Base-by-base conservation (phyloP, 495 filamentous ascomycete species). In the Hypoxylon trugodes region DNA sequence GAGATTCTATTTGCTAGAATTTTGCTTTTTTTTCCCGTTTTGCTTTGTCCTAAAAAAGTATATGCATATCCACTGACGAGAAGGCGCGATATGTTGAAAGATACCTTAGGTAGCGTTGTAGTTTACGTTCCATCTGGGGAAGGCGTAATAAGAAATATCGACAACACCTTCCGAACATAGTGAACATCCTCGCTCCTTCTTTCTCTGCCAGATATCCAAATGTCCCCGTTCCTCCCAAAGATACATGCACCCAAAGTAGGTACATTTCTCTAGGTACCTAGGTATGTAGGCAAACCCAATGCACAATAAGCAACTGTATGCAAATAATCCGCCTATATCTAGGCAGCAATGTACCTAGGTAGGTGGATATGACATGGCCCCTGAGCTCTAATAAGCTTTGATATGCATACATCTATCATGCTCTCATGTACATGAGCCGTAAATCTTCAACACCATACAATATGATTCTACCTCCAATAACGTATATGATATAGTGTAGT, bases 101-200 rank as follows among this genome's bases (percentile, higher is more conserved):
- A 56, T 40, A 51, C 41, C 47, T 43, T 13, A 54, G 33, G n/a
- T 43, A 66, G 43, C 35, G 64, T 67, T 42, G 64, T 58, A 61
- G 46, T 61, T 46, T 36, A 48, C 25, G 21, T 59, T 56, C 64
- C 59, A 43, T 61, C 64, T 48, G 33, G 45, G 58, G 64, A 58
- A 67, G 64, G 59, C 51, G 57, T 61, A 45, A 46, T 2, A 30
- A 42, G 10, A 35, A 61, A 38, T 24, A 47, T 21, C 51, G 58
- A 58, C 49, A 57, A 18, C 64, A 67, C 64, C 64, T 67, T 61
- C 64, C 64, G 40, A 67, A 62, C 57, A 36, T 53, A 67, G 64
- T 52, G 45, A 35, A 58, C 49, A 67, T 53, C 47, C 42, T 61
- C 32, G 26, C 46, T 49, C 64, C 45, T 10, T 54, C 40, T 18